Base-by-base conservation (phyloP, 2,329 filamentous ascomycete genomes). In the Atkinsonella texensis region DNA sequence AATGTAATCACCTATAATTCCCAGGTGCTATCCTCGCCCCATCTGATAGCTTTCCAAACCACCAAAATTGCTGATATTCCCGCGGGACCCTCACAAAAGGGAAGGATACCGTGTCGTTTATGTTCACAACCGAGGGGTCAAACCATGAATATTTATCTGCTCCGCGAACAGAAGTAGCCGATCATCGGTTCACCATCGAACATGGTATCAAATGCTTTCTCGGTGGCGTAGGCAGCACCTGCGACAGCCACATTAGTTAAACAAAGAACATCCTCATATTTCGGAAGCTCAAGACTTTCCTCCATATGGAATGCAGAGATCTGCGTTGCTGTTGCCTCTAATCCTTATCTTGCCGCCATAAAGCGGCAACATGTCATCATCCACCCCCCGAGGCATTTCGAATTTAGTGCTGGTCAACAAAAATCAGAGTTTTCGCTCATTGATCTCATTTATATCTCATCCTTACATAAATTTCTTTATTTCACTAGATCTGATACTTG, bases 271-370 rank as follows among this genome's bases (percentile, higher is more conserved):
- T 45, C 5, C 20, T 2, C 18, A 45, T 7, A 28, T 18, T 18
- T 57, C 2, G 57, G 39, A 11, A 18, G 20, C 5, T 17, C 12
- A 15, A 31, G 31, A 53, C 58, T 45, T 54, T 63, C 66, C 66
- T 60, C 64, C 66, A 46, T 74, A 74, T 1, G 71, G 70, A 18
- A 74, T 64, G 8, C 66, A 66, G 2, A 74, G 59, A 12, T 63
- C 56, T 50, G 74, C 72, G 8, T 65, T 66, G 38, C 69, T 68
- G 43, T 64, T 62, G n/a, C 67, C 67, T 4, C 60, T 61, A 18
- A 75, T 57, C 51, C 67, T 62, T 20, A 74, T 60, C 55, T 73
- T 73, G 18, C 72, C 72, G 40, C 69, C 66, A 53, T 74, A 74
- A 4, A 74, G 55, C 0, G 71, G 71, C 43, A 74, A 57, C 42